A percentile compares a stretch with the other conserved stretches of the same genome.
Conservation (phyloP, 148 eudicot genomes). For the Vaccinium vitisidaea region DNA sequence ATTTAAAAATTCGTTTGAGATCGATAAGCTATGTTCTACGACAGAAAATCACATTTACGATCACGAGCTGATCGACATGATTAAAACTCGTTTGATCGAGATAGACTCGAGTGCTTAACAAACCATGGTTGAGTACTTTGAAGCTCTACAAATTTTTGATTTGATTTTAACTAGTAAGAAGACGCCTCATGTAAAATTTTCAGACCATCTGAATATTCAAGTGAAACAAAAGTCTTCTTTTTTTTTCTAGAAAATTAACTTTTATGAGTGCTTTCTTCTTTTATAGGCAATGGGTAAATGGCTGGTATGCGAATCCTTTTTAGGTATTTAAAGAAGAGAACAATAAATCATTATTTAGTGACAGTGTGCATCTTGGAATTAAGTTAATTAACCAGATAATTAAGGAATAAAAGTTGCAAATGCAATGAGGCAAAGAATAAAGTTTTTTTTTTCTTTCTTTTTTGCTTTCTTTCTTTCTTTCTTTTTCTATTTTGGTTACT, state of each 20-base stretch:
- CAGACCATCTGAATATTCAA: conserved; percentile 3
- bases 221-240: background rate
- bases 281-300: conserved; percentile 14
- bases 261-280: conserved; percentile 8
- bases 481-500: background rate
- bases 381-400: background rate
- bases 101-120: background rate
- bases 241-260: background rate
- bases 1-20: background rate
- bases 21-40: background rate
- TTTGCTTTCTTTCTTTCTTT: background rate
- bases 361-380: conserved; percentile 17
- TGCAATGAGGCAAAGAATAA: background rate
- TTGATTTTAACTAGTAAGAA: background rate
- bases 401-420: conserved; percentile 10
- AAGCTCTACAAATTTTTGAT: background rate
- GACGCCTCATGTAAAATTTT: background rate
- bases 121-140: background rate
- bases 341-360: conserved; percentile 4
- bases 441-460: background rate
- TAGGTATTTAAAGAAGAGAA: conserved; percentile 8
- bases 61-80: background rate
- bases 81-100: background rate
- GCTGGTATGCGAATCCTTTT: background rate
- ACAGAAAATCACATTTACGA: background rate